Evolutionary conservation across 2,329 filamentous ascomycete species (phyloP).

Genomic region (Aaosphaeria arxii): DNA sequence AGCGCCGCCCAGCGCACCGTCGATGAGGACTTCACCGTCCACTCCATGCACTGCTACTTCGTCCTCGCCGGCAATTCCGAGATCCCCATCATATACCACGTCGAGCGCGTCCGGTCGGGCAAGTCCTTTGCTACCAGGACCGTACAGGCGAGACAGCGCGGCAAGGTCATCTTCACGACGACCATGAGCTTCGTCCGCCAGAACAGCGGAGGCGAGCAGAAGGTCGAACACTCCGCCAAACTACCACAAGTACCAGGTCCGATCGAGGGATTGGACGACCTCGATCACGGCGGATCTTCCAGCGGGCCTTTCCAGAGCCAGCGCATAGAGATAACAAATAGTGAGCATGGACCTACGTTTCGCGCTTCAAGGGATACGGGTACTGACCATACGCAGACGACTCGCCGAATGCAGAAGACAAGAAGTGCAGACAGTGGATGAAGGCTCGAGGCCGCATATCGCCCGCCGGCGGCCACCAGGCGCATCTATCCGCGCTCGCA

Average conservation of each 20-base stretch:
- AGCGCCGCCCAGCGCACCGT: slow-evolving; percentile 87
- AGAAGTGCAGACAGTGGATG: slow-evolving; percentile 68
- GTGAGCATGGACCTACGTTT: slow-evolving; percentile 24
- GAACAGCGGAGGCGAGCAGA: slow-evolving; percentile 54
- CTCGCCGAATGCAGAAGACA: slow-evolving; percentile 57
- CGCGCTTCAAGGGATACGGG: background rate
- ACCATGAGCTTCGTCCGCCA: slow-evolving; percentile 84
- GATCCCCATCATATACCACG: slow-evolving; percentile 89
- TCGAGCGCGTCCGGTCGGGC: slow-evolving; percentile 89
- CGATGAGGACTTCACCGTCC: slow-evolving; percentile 72
- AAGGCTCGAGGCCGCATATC: slow-evolving; percentile 73
- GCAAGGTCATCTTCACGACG: slow-evolving; percentile 89
- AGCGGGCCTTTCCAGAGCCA: slow-evolving; percentile 58
- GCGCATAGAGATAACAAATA: slow-evolving; percentile 56
- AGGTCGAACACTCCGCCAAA: slow-evolving; percentile 63
- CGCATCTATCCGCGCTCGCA: slow-evolving; percentile 82
- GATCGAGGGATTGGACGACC: slow-evolving; percentile 35
- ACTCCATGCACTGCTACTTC: slow-evolving; percentile 99
- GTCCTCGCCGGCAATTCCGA: slow-evolving; percentile 82
- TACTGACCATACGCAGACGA: slow-evolving; percentile 34
- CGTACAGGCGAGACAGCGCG: slow-evolving; percentile 89
- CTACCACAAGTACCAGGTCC: slow-evolving; percentile 49
- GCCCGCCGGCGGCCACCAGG: slow-evolving; percentile 68
- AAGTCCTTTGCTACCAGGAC: slow-evolving; percentile 87
- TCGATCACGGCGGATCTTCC: slow-evolving; percentile 26